Conservation (phyloP, 208 protist genomes). For the Leishmania mexicana region DNA sequence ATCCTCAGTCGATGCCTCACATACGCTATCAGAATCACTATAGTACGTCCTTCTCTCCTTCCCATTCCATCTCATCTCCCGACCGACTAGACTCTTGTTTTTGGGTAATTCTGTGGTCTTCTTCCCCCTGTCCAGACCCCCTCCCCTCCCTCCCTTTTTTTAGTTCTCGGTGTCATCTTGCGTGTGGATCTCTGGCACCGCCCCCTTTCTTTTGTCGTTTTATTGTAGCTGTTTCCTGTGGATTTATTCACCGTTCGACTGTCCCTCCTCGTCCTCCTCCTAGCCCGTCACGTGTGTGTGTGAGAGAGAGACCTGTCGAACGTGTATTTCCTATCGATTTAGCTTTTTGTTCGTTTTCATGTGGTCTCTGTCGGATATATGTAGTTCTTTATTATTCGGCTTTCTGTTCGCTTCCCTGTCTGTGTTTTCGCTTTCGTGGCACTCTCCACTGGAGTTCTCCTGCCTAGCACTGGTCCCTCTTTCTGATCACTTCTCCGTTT, state of each 20-base stretch:
- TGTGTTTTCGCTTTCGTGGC: neutral
- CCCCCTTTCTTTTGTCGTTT: neutral
- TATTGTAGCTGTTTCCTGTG: neutral
- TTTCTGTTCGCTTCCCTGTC: neutral
- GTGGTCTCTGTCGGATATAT: neutral
- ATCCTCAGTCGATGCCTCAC: neutral
- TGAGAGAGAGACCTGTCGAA: neutral
- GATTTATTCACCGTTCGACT: neutral
- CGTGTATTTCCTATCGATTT: neutral
- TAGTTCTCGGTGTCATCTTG: neutral
- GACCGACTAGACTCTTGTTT: neutral
- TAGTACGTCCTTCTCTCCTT: neutral
- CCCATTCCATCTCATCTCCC: neutral
- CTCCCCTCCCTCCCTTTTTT: neutral
- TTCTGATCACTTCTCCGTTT: neutral
- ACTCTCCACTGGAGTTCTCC: neutral
- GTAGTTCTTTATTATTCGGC: neutral
- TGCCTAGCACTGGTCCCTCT: neutral
- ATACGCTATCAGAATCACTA: neutral
- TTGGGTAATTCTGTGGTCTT: constrained; percentile 4
- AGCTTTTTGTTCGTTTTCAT: neutral
- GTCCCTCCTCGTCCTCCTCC: neutral
- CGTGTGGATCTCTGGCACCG: neutral
- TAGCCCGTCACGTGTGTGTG: neutral
- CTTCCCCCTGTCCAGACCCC: neutral